Percentiles rank a stretch among this genome's conserved stretches.
Conservation (phyloP, 768 basidiomycete species). For the Russula abietina region DNA sequence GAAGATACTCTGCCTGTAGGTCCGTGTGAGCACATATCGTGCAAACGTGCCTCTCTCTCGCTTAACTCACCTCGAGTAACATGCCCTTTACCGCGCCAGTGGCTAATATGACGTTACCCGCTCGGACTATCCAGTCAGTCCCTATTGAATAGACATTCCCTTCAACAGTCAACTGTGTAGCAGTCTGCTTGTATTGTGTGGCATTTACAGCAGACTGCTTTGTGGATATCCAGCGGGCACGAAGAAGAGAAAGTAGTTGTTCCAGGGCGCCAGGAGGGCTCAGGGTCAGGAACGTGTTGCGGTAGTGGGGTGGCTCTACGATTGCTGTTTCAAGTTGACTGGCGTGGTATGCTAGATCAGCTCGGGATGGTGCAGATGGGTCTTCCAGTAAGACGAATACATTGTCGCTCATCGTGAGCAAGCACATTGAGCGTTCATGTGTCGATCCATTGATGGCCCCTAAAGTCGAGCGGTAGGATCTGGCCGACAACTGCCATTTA, state of each 20-base stretch:
- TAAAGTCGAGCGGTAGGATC: slow-evolving; percentile 71
- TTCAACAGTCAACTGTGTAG: slow-evolving; percentile 64
- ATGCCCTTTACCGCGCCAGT: slow-evolving; percentile 78
- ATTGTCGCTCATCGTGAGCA: slow-evolving; percentile 73
- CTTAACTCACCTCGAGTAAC: slow-evolving; percentile 58
- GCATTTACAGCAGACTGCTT: slow-evolving; percentile 28
- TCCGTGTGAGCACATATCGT: background rate
- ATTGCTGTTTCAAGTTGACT: slow-evolving; percentile 23
- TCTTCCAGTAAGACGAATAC: slow-evolving; percentile 78
- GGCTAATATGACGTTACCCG: slow-evolving; percentile 69
- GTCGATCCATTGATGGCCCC: slow-evolving; percentile 46
- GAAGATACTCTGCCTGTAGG: slow-evolving; percentile 72
- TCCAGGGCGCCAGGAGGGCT: slow-evolving; percentile 70
- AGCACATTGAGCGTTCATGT: slow-evolving; percentile 65
- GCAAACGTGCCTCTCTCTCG: slow-evolving; percentile 3
- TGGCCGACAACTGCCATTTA: slow-evolving; percentile 63
- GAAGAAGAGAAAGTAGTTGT: slow-evolving; percentile 64
- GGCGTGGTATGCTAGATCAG: slow-evolving; percentile 49
- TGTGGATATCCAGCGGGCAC: slow-evolving; percentile 71
- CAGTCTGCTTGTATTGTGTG: slow-evolving; percentile 47
- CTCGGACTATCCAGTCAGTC: slow-evolving; percentile 74
- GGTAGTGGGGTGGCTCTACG: slow-evolving; percentile 49
- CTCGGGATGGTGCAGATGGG: slow-evolving; percentile 60
- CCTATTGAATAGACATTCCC: slow-evolving; percentile 72
- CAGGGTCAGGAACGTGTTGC: slow-evolving; percentile 71